A percentile compares a stretch with the other conserved stretches of the same genome.
phyloP scores from a whole-genome alignment of 108 stramenopile genomes.

The Skeletonema marinoi region DNA sequence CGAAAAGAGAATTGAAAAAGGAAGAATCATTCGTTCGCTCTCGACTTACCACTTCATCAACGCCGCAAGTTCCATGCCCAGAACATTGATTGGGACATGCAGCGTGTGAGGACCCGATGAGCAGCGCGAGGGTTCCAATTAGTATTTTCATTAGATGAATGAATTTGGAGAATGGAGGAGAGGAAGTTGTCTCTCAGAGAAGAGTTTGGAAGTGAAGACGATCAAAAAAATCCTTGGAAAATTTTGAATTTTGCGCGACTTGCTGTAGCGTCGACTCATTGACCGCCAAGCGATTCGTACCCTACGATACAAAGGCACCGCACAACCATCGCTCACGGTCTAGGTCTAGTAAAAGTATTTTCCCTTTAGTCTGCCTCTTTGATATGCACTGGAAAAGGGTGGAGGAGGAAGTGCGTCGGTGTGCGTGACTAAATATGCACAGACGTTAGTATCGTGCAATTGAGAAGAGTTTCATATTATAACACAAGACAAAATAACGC shows the following conservation, averaged over 20 bases:
- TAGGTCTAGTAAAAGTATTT: background rate
- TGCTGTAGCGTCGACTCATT: too few species aligned
- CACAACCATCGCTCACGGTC: background rate
- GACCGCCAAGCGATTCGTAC: too few species aligned
- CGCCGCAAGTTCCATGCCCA: conserved; percentile 70
- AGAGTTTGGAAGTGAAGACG: too few species aligned
- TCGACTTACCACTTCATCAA: conserved; percentile 57
- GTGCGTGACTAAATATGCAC: conserved; percentile 44
- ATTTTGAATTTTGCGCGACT: too few species aligned
- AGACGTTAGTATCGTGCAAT: background rate
- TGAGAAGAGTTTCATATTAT: background rate
- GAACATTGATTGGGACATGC: conserved; percentile 66
- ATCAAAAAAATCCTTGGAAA: too few species aligned
- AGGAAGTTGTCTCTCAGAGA: background rate
- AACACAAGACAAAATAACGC: background rate
- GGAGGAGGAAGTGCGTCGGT: conserved; percentile 65
- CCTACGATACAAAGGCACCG: too few species aligned
- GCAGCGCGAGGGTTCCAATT: conserved; percentile 8
- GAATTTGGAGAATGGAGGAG: background rate
- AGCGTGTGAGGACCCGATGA: conserved; percentile 33
- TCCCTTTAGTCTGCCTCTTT: conserved; percentile 25
- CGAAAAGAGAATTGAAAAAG: background rate
- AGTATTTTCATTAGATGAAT: background rate
- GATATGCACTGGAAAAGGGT: conserved; percentile 67
- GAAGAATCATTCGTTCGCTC: background rate